These are phyloP conservation scores for Tolypocladium paradoxum DNA, from an alignment of 2,329 filamentous ascomycete species.

Conservation along the genomic window DNA sequence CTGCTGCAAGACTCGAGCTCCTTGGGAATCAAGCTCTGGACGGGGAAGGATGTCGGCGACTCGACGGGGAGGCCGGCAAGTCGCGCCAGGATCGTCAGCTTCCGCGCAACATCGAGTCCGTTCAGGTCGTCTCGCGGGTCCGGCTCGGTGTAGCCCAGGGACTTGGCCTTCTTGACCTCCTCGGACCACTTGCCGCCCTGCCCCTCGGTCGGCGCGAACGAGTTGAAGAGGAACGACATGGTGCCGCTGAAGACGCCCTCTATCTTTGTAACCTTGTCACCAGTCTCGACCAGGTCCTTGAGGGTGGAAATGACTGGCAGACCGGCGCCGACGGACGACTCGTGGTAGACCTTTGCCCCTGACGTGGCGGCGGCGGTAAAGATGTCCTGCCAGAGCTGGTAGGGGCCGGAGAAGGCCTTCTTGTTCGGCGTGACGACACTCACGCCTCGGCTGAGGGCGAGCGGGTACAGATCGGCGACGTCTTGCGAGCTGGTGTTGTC, in stretches of 20 bases:
- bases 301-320: slow-evolving; percentile 88
- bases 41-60: slow-evolving; percentile 79
- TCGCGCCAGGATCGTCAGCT: slow-evolving; percentile 87
- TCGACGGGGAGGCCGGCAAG: slow-evolving; percentile 72
- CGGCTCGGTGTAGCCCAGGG: slow-evolving; percentile 84
- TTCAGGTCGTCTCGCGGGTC: slow-evolving; percentile 82
- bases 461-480: slow-evolving; percentile 73
- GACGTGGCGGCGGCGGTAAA: slow-evolving; percentile 60
- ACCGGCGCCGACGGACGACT: slow-evolving; percentile 87
- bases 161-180: slow-evolving; percentile 85
- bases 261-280: slow-evolving; percentile 82
- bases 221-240: slow-evolving; percentile 98
- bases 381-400: slow-evolving; percentile 78
- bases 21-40: slow-evolving; percentile 84
- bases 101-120: slow-evolving; percentile 84
- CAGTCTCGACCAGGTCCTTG: slow-evolving; percentile 88
- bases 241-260: slow-evolving; percentile 97
- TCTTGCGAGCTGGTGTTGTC: slow-evolving; percentile 93
- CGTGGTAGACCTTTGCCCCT: slow-evolving; percentile 83
- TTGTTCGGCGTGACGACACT: slow-evolving; percentile 96
- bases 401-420: slow-evolving; percentile 83
- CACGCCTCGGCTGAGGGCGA: slow-evolving; percentile 70
- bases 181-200: slow-evolving; percentile 74
- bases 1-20: slow-evolving; percentile 68
- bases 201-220: slow-evolving; percentile 73